phyloP scores from a whole-genome alignment of 768 basidiomycete genomes.

The Cystofilobasidium ferigula region DNA sequence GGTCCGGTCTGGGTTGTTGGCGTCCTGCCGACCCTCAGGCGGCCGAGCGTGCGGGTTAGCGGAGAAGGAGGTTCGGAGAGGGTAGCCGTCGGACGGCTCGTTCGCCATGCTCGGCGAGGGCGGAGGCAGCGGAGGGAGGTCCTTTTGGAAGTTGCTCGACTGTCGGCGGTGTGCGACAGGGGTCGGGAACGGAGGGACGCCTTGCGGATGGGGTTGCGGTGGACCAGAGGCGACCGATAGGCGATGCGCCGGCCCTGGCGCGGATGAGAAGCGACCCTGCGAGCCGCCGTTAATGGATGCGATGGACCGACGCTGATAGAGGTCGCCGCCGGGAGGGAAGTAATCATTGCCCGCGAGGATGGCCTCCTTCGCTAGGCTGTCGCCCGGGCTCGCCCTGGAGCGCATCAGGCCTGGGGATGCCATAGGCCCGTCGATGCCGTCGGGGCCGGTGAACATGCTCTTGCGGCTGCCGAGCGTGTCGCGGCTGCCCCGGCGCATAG shows the following conservation, averaged over 20 bases:
- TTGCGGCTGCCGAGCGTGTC: slow-evolving; percentile 22
- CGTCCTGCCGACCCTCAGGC: too few relatives aligned
- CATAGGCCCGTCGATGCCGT: neutral
- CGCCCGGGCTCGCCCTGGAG: neutral
- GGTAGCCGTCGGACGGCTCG: neutral
- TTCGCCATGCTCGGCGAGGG: neutral
- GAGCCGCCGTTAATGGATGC: neutral
- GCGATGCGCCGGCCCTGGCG: neutral
- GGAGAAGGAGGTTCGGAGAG: neutral
- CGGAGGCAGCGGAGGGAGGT: slow-evolving; percentile 18
- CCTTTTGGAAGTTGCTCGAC: slow-evolving; percentile 12
- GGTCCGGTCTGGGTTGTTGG: neutral
- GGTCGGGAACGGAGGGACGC: neutral
- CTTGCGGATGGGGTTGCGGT: too few relatives aligned
- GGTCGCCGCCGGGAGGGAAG: neutral
- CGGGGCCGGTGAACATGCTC: neutral
- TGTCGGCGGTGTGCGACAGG: neutral
- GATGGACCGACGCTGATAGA: neutral
- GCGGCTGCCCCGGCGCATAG: slow-evolving; percentile 7
- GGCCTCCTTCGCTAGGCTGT: neutral
- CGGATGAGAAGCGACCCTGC: neutral
- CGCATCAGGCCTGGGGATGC: neutral
- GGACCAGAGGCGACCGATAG: neutral
- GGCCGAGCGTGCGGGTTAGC: too few relatives aligned
- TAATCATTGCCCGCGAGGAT: neutral